Conservation (phyloP, 371 early-diverging fungal species). For the Parasitella parasitica region DNA sequence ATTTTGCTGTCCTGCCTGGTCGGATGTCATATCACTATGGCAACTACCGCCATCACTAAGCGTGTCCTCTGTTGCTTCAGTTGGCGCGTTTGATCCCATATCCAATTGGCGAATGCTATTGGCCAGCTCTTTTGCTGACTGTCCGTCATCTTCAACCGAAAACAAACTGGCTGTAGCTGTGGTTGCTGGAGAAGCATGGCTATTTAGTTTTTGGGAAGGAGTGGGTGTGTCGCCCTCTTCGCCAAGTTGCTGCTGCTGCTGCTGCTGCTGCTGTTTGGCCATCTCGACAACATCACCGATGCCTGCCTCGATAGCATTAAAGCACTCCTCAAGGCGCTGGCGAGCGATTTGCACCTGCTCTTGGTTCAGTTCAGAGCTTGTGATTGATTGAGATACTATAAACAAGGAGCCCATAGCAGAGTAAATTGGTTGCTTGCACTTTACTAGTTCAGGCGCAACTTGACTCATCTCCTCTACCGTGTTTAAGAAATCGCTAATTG, state of each 20-base stretch:
- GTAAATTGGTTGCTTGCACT: constrained; percentile 66
- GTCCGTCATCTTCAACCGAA: constrained; percentile 1
- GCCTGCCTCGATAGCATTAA: constrained; percentile 9
- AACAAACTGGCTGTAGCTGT: background rate
- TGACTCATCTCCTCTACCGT: constrained; percentile 36
- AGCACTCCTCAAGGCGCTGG: constrained; percentile 21
- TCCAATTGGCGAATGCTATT: constrained; percentile 1
- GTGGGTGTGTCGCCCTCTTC: constrained; percentile 12
- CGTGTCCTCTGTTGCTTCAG: background rate
- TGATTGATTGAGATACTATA: constrained; percentile 64
- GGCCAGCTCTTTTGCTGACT: background rate
- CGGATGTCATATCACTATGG: constrained; percentile 4
- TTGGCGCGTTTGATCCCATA: constrained; percentile 2
- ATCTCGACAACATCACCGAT: constrained; percentile 9
- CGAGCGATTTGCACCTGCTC: constrained; percentile 13
- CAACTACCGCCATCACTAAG: background rate
- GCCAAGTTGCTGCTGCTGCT: background rate
- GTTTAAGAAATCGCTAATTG: constrained; percentile 43
- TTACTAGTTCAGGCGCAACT: constrained; percentile 31
- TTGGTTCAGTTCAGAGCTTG: constrained; percentile 37
- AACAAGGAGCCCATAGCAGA: constrained; percentile 70
- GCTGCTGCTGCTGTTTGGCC: background rate
- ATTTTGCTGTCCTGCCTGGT: background rate
- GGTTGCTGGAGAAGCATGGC: background rate
- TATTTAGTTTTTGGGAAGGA: constrained; percentile 4